phyloP scores from a whole-genome alignment of 352 stramenopile species.

The Globisporangium canariense region DNA sequence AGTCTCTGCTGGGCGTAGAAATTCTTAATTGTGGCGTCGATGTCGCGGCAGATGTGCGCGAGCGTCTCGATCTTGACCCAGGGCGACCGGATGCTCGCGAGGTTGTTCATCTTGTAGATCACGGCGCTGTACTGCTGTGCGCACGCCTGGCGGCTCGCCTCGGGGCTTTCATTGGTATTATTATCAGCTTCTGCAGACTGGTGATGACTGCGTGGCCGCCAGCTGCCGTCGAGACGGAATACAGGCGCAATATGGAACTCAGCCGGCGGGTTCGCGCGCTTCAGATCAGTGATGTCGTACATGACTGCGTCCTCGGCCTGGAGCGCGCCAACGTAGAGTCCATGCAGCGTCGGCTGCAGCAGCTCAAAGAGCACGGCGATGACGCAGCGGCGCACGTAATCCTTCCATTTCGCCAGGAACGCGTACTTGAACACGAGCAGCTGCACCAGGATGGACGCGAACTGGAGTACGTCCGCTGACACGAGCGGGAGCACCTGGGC shows the following conservation, averaged over 20 bases:
- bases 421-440: slow-evolving; percentile 60
- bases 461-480: slow-evolving; percentile 48
- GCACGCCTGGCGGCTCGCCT: slow-evolving; percentile 20
- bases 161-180: slow-evolving; percentile 23
- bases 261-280: slow-evolving; percentile 25
- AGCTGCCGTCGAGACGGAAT: slow-evolving; percentile 57
- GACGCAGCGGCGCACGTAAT: slow-evolving; percentile 38
- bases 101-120: slow-evolving; percentile 42
- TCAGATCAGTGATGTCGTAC: slow-evolving; percentile 24
- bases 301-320: slow-evolving; percentile 44
- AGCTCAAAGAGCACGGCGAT: slow-evolving; percentile 60
- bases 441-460: slow-evolving; percentile 46
- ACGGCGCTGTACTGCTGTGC: slow-evolving; percentile 33
- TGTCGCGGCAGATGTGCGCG: slow-evolving; percentile 35
- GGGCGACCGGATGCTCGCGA: slow-evolving; percentile 48
- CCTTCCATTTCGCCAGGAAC: slow-evolving; percentile 18
- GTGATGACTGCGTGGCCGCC: not conserved
- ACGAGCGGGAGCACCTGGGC: slow-evolving; percentile 37
- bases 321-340: slow-evolving; percentile 50
- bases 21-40: slow-evolving; percentile 40
- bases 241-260: slow-evolving; percentile 39
- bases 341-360: slow-evolving; percentile 58
- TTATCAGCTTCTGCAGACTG: too few species aligned
- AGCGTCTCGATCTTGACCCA: slow-evolving; percentile 52
- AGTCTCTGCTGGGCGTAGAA: slow-evolving; percentile 31